Evolutionary conservation across 495 filamentous ascomycete genomes (phyloP).

Genomic region (Penicillium odoratum): DNA sequence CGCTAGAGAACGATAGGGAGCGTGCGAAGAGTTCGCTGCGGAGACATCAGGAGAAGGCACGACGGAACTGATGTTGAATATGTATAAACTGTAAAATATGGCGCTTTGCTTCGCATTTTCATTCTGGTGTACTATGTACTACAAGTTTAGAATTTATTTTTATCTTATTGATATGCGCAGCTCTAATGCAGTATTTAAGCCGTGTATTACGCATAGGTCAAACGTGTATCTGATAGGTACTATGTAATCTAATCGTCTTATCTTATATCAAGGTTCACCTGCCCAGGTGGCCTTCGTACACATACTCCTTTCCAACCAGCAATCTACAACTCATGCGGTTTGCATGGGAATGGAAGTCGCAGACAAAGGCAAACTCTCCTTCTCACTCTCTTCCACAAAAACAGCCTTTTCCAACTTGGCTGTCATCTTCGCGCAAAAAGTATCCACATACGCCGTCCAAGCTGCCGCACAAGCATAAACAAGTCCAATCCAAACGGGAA

Average conservation of each 20-base stretch:
- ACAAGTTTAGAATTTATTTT: background rate
- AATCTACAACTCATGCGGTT: background rate
- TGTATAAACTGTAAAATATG: slow-evolving; percentile 35
- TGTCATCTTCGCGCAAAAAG: slow-evolving; percentile 61
- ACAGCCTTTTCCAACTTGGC: slow-evolving; percentile 55
- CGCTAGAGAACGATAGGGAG: slow-evolving; percentile 14
- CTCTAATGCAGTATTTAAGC: background rate
- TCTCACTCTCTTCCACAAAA: slow-evolving; percentile 54
- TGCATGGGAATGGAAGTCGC: slow-evolving; percentile 36
- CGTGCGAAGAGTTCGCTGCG: slow-evolving; percentile 21
- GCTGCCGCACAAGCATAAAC: slow-evolving; percentile 57
- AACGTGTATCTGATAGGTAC: too few species aligned
- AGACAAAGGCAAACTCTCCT: slow-evolving; percentile 41
- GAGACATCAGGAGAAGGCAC: slow-evolving; percentile 7
- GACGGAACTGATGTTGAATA: slow-evolving; percentile 17
- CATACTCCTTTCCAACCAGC: background rate
- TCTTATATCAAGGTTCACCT: too few species aligned
- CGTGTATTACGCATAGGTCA: background rate
- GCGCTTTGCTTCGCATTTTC: slow-evolving; percentile 16
- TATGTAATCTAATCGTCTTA: too few species aligned
- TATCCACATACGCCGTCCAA: slow-evolving; percentile 68
- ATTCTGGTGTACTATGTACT: slow-evolving; percentile 3
- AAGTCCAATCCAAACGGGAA: slow-evolving; percentile 58
- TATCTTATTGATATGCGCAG: background rate
- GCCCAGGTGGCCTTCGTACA: too few species aligned